These are phyloP conservation scores for Uronychia binucleata DNA, from an alignment of 73 alveolate genomes.

Conservation along the genomic window DNA sequence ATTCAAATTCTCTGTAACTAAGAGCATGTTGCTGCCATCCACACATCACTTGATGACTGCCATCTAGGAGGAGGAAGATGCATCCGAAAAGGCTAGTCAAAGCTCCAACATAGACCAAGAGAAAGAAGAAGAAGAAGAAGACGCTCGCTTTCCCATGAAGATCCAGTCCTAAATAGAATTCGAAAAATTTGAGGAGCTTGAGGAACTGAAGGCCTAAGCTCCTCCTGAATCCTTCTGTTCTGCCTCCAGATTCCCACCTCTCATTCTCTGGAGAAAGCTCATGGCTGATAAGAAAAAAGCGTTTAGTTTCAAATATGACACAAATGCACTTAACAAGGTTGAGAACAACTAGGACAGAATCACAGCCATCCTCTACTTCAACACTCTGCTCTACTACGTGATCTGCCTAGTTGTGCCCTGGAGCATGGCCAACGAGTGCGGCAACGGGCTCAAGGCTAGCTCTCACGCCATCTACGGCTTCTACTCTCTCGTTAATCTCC, in stretches of 20 bases:
- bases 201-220: neutral
- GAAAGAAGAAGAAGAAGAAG: neutral
- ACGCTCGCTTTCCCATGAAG: too few relatives aligned
- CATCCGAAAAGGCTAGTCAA: neutral
- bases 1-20: too few relatives aligned
- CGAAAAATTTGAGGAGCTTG: too few relatives aligned
- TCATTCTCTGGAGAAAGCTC: neutral
- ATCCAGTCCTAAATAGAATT: too few relatives aligned
- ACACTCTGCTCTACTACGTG: conserved; percentile 3
- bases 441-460: conserved; percentile 1
- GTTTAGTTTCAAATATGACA: conserved; percentile 17
- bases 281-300: neutral
- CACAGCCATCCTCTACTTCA: conserved; percentile 5
- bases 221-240: neutral
- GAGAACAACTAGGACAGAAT: neutral
- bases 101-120: neutral
- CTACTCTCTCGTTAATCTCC: conserved; percentile 14
- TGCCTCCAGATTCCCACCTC: neutral
- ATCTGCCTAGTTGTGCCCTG: conserved; percentile 1
- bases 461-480: conserved; percentile 15
- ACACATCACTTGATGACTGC: too few relatives aligned
- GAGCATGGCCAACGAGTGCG: conserved; percentile 8
- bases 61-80: neutral
- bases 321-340: neutral
- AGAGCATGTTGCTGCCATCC: too few relatives aligned